Evolutionary conservation across 2,329 filamentous ascomycete genomes (phyloP), one percentile per base, ranked within the genome.

Genomic region (Bisporella sp.): DNA sequence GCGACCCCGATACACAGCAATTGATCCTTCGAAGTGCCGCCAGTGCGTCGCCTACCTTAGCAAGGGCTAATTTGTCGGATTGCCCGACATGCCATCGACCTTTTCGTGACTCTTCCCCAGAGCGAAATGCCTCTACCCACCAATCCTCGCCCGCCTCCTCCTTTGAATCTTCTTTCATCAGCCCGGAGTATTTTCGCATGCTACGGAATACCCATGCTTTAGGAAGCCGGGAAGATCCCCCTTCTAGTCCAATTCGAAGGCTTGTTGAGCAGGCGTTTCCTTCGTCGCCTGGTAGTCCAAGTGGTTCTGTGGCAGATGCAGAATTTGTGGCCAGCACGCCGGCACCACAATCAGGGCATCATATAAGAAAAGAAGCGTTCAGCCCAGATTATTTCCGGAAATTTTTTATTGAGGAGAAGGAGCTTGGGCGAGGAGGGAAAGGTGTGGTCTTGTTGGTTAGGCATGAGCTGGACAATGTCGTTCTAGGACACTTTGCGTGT

Each of bases 171-270:
- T 37, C 35, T 9, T 97, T 91, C 65, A 87, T 96, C 59, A 85
- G 91, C 62, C 91, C 91, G 2, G 82, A 90, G 47, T 99, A 99
- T 73, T 99, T 99, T 69, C 89, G 89, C 62, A 91, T 97, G 86
- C 82, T 99, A 40, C 86, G 81, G 72, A 47, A 75, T 75, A 49
- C 71, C 62, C 59, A 70, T 59, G 64, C 68, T 68, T 37, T 37
- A n/a, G n/a, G 35, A 37, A n/a, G 35, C 35, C 74, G 67, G 65
- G 72, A 68, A 67, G 75, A 68, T 64, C 47, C 67, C 6, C 73
- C 76, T 0, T 69, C 75, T 8, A 80, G 74, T 53, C 77, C 78
- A 1, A 72, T 82, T 45, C 73, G 78, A 41, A 71, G 79, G 46
- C 67, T 67, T 5, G 64, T 63, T 5, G 52, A 64, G 31, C 63